phyloP scores from a whole-genome alignment of 1,139 yeast species.

The Debaryomyces coudertii region DNA sequence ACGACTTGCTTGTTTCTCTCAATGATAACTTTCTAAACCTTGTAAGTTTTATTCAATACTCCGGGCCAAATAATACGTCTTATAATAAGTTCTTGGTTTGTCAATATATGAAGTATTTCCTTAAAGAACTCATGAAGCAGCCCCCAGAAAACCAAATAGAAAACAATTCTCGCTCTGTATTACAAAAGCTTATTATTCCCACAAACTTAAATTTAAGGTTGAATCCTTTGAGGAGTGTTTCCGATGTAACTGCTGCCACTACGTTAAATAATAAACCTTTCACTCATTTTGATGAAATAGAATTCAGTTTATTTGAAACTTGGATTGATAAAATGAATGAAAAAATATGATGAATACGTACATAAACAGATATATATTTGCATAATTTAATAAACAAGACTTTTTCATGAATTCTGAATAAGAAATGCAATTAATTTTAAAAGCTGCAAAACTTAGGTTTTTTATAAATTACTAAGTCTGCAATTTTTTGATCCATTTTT shows the following conservation, averaged over 20 bases:
- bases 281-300: conserved; percentile 46
- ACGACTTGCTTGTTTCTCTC: conserved; percentile 36
- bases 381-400: too few species aligned
- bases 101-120: conserved; percentile 44
- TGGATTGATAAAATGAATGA: conserved; percentile 46
- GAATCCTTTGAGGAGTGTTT: neutral
- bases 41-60: conserved; percentile 27
- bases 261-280: conserved; percentile 1
- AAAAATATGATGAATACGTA: neutral
- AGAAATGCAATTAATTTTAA: neutral
- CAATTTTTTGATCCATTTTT: neutral
- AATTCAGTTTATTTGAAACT: conserved; percentile 43
- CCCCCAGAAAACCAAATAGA: conserved; percentile 17
- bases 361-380: neutral
- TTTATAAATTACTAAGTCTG: neutral
- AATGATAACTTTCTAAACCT: conserved; percentile 35
- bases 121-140: conserved; percentile 40
- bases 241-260: conserved; percentile 6
- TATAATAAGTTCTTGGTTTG: conserved; percentile 36
- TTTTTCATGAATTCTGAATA: too few species aligned
- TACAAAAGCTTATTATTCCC: conserved; percentile 41
- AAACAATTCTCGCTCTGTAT: conserved; percentile 18
- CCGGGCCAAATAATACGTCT: conserved; percentile 20
- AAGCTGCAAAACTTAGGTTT: conserved; percentile 1
- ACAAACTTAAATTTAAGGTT: conserved; percentile 27